These are phyloP conservation scores for Mycena polygramma DNA, from an alignment of 768 basidiomycete genomes.

Conservation along the genomic window DNA sequence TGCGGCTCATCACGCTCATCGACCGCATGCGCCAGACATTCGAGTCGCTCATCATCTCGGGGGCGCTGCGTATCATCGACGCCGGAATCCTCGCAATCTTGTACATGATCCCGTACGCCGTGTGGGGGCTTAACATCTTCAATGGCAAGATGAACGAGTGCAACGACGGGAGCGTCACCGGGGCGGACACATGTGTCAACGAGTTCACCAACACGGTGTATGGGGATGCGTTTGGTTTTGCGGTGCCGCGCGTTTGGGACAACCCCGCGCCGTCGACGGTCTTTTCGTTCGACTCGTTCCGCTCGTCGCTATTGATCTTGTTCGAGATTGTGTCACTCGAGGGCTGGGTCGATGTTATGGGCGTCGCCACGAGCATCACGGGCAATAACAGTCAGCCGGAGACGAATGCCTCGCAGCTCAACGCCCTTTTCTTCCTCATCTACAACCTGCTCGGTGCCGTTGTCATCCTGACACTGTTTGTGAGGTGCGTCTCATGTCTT, in stretches of 20 bases:
- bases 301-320: slow-evolving; percentile 86
- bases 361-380: slow-evolving; percentile 81
- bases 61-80: slow-evolving; percentile 86
- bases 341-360: slow-evolving; percentile 97
- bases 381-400: slow-evolving; percentile 78
- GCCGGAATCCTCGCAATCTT: slow-evolving; percentile 91
- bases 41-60: slow-evolving; percentile 88
- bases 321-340: slow-evolving; percentile 97
- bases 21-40: slow-evolving; percentile 90
- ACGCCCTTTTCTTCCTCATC: slow-evolving; percentile 91
- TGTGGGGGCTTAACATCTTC: slow-evolving; percentile 96
- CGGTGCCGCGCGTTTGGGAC: slow-evolving; percentile 89
- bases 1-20: slow-evolving; percentile 91
- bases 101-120: slow-evolving; percentile 92
- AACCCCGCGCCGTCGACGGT: slow-evolving; percentile 86
- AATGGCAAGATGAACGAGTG: slow-evolving; percentile 86
- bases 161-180: slow-evolving; percentile 74
- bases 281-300: slow-evolving; percentile 93
- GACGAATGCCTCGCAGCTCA: slow-evolving; percentile 79
- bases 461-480: slow-evolving; percentile 90
- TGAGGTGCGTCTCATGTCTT: slow-evolving; percentile 70
- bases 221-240: slow-evolving; percentile 73
- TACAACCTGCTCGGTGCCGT: slow-evolving; percentile 94
- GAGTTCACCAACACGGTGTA: slow-evolving; percentile 80
- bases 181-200: slow-evolving; percentile 75